Evolutionary conservation across 352 stramenopile species (phyloP).

Genomic region (Globisporangium radiosum): DNA sequence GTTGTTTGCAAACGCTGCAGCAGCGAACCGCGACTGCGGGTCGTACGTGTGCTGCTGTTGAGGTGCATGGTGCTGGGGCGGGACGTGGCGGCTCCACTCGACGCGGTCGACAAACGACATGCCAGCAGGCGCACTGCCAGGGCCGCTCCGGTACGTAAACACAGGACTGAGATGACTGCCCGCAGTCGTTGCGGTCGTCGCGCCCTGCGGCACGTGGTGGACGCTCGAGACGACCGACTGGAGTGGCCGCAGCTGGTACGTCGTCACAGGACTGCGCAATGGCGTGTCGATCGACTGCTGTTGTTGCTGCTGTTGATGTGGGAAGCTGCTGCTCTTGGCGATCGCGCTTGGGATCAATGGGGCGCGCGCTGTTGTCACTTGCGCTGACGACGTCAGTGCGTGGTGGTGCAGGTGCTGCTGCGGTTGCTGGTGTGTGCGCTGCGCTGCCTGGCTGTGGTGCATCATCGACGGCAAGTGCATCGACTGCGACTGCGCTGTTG

Average conservation of each 20-base stretch:
- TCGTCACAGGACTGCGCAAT: conserved; percentile 16
- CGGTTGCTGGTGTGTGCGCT: no score
- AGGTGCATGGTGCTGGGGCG: conserved; percentile 12
- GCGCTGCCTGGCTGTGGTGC: neutral
- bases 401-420: conserved; percentile 5
- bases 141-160: conserved; percentile 13
- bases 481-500: conserved; percentile 2
- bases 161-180: conserved; percentile 12
- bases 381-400: conserved; percentile 8
- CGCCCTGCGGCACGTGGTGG: conserved; percentile 6
- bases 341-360: conserved; percentile 5
- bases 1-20: conserved; percentile 4
- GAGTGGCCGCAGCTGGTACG: conserved; percentile 41
- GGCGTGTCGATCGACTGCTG: neutral
- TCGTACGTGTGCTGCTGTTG: conserved; percentile 11
- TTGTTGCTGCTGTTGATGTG: neutral
- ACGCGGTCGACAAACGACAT: conserved; percentile 18
- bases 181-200: conserved; percentile 7
- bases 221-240: conserved; percentile 22
- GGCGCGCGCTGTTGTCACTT: neutral
- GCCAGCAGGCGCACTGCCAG: conserved; percentile 8
- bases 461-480: conserved; percentile 9
- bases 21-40: conserved; percentile 10
- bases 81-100: conserved; percentile 26
- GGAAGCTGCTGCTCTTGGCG: neutral